Conservation (phyloP, 768 basidiomycete genomes). For the Ramaria rubella region DNA sequence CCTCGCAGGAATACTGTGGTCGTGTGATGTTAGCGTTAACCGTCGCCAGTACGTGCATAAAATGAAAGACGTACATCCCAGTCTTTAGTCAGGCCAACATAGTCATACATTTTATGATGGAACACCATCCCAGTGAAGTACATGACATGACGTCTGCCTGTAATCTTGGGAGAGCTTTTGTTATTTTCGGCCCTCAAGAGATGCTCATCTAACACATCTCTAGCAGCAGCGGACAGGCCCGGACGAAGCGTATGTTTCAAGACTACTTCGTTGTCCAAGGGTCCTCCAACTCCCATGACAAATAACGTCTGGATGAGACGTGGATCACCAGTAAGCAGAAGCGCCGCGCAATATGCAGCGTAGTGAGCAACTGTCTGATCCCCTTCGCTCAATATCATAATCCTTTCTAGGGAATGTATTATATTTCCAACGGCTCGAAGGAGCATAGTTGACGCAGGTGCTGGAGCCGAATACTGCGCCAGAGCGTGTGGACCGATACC, state of each 20-base stretch:
- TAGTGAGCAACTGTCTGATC: constrained; percentile 14
- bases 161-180: constrained; percentile 23
- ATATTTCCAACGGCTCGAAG: constrained; percentile 35
- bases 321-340: constrained; percentile 13
- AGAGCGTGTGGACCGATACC: constrained; percentile 6
- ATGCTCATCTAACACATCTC: constrained; percentile 20
- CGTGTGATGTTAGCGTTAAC: not conserved
- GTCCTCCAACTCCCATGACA: constrained; percentile 23
- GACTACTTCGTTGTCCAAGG: constrained; percentile 40
- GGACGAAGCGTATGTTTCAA: constrained; percentile 34
- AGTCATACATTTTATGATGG: constrained; percentile 32
- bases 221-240: constrained; percentile 21
- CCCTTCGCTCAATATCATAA: not conserved
- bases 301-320: constrained; percentile 11
- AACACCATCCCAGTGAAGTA: constrained; percentile 48
- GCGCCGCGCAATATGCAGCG: constrained; percentile 15
- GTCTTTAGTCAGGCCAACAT: constrained; percentile 39
- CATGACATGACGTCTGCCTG: constrained; percentile 20
- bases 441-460: constrained; percentile 32
- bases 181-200: constrained; percentile 25
- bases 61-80: constrained; percentile 39
- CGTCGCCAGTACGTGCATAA: not conserved
- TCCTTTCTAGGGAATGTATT: constrained; percentile 24
- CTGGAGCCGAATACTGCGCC: constrained; percentile 23
- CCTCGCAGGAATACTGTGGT: constrained; percentile 26